These are phyloP conservation scores for Colletotrichum karsti DNA, from an alignment of 2,329 filamentous ascomycete genomes.

Conservation along the genomic window DNA sequence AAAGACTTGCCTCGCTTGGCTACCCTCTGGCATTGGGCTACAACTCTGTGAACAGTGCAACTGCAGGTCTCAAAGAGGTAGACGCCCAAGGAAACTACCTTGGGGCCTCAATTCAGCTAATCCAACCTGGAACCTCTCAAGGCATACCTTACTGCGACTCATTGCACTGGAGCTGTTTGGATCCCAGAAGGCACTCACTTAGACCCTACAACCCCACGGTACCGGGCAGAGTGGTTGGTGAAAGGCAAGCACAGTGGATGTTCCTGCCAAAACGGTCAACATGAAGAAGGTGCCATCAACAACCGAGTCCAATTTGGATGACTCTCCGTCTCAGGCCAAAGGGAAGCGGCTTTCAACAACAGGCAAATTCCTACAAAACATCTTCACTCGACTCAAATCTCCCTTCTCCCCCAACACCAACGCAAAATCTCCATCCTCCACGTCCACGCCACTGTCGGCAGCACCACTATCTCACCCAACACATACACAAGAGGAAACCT, in stretches of 20 bases:
- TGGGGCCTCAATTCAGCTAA: too few species aligned
- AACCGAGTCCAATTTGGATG: neutral
- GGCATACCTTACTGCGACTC: too few species aligned
- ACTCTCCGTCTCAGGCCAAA: neutral
- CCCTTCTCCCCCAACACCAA: slow-evolving; percentile 13
- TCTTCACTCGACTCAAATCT: slow-evolving; percentile 28
- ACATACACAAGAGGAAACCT: neutral
- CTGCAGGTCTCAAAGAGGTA: too few species aligned
- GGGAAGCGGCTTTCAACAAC: slow-evolving; percentile 23
- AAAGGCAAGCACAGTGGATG: slow-evolving; percentile 1
- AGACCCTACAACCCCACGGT: neutral
- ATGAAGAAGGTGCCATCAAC: neutral
- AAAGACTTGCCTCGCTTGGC: too few species aligned
- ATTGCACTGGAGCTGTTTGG: too few species aligned
- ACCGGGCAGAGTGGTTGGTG: neutral
- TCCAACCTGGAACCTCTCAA: too few species aligned
- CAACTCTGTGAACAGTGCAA: too few species aligned
- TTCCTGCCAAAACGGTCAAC: neutral
- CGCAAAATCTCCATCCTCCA: neutral
- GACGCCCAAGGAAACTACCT: too few species aligned
- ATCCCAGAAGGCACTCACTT: neutral
- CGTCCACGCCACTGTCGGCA: neutral
- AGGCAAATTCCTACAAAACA: slow-evolving; percentile 22
- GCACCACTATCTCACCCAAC: neutral
- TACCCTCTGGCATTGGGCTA: too few species aligned